Percentiles rank a stretch among this genome's conserved stretches.
Conservation (phyloP, 2,329 filamentous ascomycete genomes). For the Clonostachys chloroleuca region DNA sequence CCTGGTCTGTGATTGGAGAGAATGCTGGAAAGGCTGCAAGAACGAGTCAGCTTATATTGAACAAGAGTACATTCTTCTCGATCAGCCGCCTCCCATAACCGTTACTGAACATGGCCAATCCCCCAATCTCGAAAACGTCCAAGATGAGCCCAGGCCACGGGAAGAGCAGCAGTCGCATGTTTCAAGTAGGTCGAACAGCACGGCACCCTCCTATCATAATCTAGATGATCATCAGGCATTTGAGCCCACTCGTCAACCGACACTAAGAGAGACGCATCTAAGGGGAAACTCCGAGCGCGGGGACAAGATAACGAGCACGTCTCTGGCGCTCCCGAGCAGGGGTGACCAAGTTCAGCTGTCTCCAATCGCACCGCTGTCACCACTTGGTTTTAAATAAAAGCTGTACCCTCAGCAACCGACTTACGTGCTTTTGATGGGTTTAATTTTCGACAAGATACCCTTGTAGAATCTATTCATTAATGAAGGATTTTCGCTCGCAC, state of each 20-base stretch:
- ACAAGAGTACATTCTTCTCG: constrained; percentile 59
- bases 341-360: constrained; percentile 39
- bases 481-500: constrained; percentile 7
- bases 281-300: too few species aligned
- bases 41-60: constrained; percentile 79
- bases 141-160: neutral
- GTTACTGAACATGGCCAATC: too few species aligned
- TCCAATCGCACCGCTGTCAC: constrained; percentile 58
- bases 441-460: constrained; percentile 2
- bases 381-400: constrained; percentile 2
- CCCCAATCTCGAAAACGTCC: neutral
- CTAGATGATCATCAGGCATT: too few species aligned
- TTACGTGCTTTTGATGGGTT: neutral
- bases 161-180: neutral
- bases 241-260: too few species aligned
- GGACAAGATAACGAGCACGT: too few species aligned
- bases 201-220: too few species aligned
- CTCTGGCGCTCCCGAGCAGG: too few species aligned
- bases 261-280: too few species aligned
- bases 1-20: constrained; percentile 89
- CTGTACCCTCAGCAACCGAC: constrained; percentile 46
- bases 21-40: constrained; percentile 95
- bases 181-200: too few species aligned
- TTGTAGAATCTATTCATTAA: neutral
- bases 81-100: constrained; percentile 44